A percentile compares a stretch with the other conserved stretches of the same genome.
Evolutionary conservation across 2,329 filamentous ascomycete species (phyloP).

Genomic region (Verticillium alfalfae): DNA sequence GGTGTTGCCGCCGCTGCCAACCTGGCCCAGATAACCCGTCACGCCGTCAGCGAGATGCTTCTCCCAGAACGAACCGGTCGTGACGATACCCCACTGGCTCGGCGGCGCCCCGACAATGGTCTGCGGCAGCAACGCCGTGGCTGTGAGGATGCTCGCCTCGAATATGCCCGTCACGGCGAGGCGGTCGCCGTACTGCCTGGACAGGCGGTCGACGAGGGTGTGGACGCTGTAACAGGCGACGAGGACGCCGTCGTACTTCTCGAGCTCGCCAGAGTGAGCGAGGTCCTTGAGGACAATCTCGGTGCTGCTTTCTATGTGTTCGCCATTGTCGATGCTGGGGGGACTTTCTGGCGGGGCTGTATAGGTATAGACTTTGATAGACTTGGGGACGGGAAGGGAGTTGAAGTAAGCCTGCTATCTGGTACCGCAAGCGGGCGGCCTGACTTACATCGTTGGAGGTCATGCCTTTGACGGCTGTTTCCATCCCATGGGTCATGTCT

Average conservation of each 20-base stretch:
- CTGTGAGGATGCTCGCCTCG: conserved; percentile 69
- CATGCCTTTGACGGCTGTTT: conserved; percentile 38
- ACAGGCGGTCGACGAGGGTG: conserved; percentile 61
- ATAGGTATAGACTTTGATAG: conserved; percentile 52
- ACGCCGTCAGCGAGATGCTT: conserved; percentile 64
- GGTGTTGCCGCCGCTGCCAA: conserved; percentile 21
- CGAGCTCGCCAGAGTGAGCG: conserved; percentile 24
- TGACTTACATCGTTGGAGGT: conserved; percentile 28
- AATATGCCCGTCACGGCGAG: conserved; percentile 75
- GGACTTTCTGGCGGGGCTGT: conserved; percentile 60
- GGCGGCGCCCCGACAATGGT: conserved; percentile 12
- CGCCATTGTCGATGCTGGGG: conserved; percentile 70
- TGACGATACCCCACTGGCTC: conserved; percentile 77
- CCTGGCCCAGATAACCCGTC: conserved; percentile 52
- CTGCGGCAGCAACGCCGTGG: conserved; percentile 46
- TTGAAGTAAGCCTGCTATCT: no score
- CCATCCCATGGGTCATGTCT: conserved; percentile 65
- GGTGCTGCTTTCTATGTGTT: conserved; percentile 61
- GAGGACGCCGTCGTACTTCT: conserved; percentile 67
- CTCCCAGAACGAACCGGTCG: conserved; percentile 82
- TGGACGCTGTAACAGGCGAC: conserved; percentile 88
- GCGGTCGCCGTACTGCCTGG: conserved; percentile 16
- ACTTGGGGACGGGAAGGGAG: conserved; percentile 21
- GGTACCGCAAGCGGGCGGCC: neutral
- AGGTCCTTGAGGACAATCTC: conserved; percentile 51